These are phyloP conservation scores for Ceratobasidium sp. DNA, from an alignment of 1,284 basidiomycete genomes.

Conservation along the genomic window DNA sequence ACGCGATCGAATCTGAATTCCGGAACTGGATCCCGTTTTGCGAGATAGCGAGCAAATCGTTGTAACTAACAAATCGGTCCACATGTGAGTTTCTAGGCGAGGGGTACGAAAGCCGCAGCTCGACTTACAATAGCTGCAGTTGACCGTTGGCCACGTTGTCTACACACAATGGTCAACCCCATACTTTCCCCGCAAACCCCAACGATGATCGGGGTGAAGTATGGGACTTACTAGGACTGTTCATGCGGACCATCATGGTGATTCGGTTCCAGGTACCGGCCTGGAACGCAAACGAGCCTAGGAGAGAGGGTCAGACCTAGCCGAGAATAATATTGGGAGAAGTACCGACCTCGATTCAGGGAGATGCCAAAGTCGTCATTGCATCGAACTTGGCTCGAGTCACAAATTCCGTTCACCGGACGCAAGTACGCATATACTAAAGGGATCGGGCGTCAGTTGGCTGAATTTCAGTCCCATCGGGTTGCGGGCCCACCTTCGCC, in stretches of 20 bases:
- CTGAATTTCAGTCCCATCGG: background rate
- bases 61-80: conserved; percentile 58
- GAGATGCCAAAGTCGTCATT: conserved; percentile 60
- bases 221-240: conserved; percentile 56
- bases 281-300: conserved; percentile 17
- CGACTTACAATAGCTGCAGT: conserved; percentile 64
- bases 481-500: conserved; percentile 62
- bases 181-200: conserved; percentile 15
- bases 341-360: conserved; percentile 57
- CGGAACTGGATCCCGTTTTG: conserved; percentile 66
- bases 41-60: conserved; percentile 63
- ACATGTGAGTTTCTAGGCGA: background rate
- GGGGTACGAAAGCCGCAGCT: conserved; percentile 23
- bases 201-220: conserved; percentile 1
- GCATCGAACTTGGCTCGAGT: conserved; percentile 51
- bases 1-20: conserved; percentile 55
- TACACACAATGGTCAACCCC: conserved; percentile 2
- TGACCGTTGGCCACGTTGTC: conserved; percentile 66
- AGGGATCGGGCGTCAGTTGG: background rate
- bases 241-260: conserved; percentile 67
- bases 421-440: conserved; percentile 73
- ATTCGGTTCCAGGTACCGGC: conserved; percentile 66
- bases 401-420: conserved; percentile 58
- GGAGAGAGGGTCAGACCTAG: conserved; percentile 36
- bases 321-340: conserved; percentile 65